phyloP scores from a whole-genome alignment of 192 early-diverging fungal genomes.

The Mortierella antarctica region DNA sequence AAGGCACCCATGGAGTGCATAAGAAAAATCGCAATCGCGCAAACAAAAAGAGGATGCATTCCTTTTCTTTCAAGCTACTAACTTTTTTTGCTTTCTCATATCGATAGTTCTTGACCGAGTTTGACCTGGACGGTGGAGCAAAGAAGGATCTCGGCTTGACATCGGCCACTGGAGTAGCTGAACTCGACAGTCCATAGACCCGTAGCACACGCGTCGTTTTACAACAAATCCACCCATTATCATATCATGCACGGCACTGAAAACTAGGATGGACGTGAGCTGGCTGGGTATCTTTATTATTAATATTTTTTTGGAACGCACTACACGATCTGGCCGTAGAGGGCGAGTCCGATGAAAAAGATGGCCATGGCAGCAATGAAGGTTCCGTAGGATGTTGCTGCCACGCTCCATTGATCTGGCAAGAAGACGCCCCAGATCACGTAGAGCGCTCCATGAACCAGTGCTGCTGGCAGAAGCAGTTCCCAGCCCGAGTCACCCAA shows the following conservation, averaged over 20 bases:
- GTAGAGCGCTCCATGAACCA: constrained; percentile 45
- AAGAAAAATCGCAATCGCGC: background rate
- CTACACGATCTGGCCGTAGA: constrained; percentile 50
- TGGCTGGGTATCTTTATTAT: background rate
- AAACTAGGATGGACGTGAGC: background rate
- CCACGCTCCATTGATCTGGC: constrained; percentile 49
- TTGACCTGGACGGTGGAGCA: constrained; percentile 35
- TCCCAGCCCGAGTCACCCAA: constrained; percentile 22
- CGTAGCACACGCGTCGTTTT: too few relatives aligned
- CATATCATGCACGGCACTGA: too few relatives aligned
- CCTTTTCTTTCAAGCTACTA: background rate
- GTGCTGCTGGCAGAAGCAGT: constrained; percentile 32
- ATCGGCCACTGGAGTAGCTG: constrained; percentile 14
- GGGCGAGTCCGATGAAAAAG: constrained; percentile 53
- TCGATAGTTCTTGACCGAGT: constrained; percentile 43
- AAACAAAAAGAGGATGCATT: too few relatives aligned
- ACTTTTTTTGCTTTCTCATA: background rate
- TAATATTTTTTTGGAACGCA: background rate
- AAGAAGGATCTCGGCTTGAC: constrained; percentile 43
- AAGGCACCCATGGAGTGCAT: background rate
- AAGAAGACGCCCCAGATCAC: constrained; percentile 51
- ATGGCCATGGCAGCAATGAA: constrained; percentile 39
- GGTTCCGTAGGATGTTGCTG: constrained; percentile 52
- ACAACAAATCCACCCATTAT: too few relatives aligned
- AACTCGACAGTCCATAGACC: constrained; percentile 14